phyloP scores from a whole-genome alignment of 2,329 filamentous ascomycete species.

The Fusarium papillatum region DNA sequence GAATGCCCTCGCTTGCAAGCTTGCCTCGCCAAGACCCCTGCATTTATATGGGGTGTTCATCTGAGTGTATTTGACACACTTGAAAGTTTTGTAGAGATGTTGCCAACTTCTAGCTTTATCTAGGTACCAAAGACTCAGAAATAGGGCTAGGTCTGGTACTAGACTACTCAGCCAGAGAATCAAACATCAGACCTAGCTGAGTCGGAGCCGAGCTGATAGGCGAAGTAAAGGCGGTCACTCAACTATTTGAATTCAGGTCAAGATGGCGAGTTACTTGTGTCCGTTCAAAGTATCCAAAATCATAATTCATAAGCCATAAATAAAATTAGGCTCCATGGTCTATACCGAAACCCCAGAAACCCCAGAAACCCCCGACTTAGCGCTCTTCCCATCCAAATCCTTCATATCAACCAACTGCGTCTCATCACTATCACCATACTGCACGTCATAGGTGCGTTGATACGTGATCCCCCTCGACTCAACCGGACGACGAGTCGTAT shows the following conservation, averaged over 20 bases:
- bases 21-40: background rate
- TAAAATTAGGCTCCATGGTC: background rate
- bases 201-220: background rate
- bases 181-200: background rate
- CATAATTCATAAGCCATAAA: background rate
- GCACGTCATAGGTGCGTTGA: constrained; percentile 51
- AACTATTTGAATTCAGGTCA: no score
- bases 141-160: background rate
- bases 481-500: constrained; percentile 29
- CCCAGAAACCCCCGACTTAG: constrained; percentile 13
- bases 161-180: background rate
- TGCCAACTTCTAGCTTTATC: background rate
- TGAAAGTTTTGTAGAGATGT: no score
- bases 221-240: no score
- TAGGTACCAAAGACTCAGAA: background rate
- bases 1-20: background rate
- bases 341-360: constrained; percentile 18
- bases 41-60: background rate
- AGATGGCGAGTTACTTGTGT: background rate
- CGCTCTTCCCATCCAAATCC: constrained; percentile 39
- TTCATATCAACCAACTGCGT: constrained; percentile 48
- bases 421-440: constrained; percentile 51
- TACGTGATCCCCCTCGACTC: constrained; percentile 47
- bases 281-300: background rate
- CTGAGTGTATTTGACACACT: background rate